Evolutionary conservation across 345 rosid genomes (phyloP).

Genomic region (Gossypium stocksii): DNA sequence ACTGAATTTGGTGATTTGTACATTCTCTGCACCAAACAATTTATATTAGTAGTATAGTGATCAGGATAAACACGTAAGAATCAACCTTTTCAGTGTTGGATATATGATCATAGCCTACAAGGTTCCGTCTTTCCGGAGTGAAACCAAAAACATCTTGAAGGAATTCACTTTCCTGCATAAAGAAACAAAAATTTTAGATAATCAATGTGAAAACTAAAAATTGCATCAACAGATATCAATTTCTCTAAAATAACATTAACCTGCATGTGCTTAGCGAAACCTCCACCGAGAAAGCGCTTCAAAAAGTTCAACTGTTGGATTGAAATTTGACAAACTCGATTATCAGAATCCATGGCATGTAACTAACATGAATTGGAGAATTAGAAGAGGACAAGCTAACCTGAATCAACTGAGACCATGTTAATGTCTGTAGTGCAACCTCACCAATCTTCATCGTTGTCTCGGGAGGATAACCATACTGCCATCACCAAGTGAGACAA

Average conservation of each 20-base stretch:
- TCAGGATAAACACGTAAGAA: no score
- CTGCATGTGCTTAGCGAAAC: slow-evolving; percentile 92
- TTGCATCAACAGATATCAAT: slow-evolving; percentile 17
- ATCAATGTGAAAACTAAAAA: not conserved
- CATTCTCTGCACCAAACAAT: not conserved
- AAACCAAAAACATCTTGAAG: not conserved
- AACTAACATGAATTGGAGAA: not conserved
- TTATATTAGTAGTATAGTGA: no score
- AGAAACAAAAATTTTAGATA: not conserved
- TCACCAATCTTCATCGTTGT: slow-evolving; percentile 66
- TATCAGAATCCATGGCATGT: slow-evolving; percentile 10
- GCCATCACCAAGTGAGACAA: slow-evolving; percentile 9
- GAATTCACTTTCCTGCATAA: not conserved
- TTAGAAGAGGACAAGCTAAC: slow-evolving; percentile 21
- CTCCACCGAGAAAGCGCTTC: slow-evolving; percentile 84
- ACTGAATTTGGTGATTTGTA: not conserved
- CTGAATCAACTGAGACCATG: slow-evolving; percentile 79
- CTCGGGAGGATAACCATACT: slow-evolving; percentile 68
- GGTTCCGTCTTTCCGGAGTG: not conserved
- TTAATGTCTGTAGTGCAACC: slow-evolving; percentile 48
- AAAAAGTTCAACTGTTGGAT: slow-evolving; percentile 63
- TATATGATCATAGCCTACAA: slow-evolving; percentile 17
- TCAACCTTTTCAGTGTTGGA: not conserved
- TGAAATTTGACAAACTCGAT: not conserved
- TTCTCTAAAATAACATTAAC: slow-evolving; percentile 32